Percentiles rank a stretch among this genome's conserved stretches.
These are phyloP conservation scores for Rhodotorula sp. DNA, from an alignment of 1,284 basidiomycete genomes.

Conservation along the genomic window DNA sequence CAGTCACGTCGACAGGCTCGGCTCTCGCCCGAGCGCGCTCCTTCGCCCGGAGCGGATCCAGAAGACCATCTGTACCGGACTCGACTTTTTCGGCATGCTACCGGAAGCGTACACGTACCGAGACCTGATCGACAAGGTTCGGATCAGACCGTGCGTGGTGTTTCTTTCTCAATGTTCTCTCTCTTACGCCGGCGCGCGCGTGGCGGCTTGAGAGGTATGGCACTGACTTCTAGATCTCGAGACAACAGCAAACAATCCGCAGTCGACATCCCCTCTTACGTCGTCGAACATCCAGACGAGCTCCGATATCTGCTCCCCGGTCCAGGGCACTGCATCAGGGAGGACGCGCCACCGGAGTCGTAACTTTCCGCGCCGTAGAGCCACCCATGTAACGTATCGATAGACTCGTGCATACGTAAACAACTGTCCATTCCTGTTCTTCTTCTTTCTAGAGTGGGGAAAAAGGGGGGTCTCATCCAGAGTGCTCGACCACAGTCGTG, in stretches of 20 bases:
- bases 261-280: constrained; percentile 58
- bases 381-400: neutral
- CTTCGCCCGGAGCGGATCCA: constrained; percentile 60
- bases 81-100: constrained; percentile 64
- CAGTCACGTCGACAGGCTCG: constrained; percentile 65
- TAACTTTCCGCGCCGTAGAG: neutral
- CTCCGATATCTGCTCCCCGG: constrained; percentile 63
- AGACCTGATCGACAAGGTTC: constrained; percentile 34
- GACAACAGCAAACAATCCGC: constrained; percentile 52
- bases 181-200: constrained; percentile 1
- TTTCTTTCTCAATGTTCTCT: constrained; percentile 3
- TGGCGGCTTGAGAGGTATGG: neutral
- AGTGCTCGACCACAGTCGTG: constrained; percentile 84
- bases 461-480: constrained; percentile 55
- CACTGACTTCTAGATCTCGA: neutral
- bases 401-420: neutral
- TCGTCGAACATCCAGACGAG: constrained; percentile 56
- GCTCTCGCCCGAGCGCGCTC: constrained; percentile 54
- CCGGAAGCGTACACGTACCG: constrained; percentile 61
- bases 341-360: constrained; percentile 15
- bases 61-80: constrained; percentile 60
- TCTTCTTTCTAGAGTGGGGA: neutral
- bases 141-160: constrained; percentile 31
- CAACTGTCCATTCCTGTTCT: neutral
- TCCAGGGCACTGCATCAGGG: constrained; percentile 10